Evolutionary conservation across 148 eudicot species (phyloP).

Genomic region (Talinum fruticosum): DNA sequence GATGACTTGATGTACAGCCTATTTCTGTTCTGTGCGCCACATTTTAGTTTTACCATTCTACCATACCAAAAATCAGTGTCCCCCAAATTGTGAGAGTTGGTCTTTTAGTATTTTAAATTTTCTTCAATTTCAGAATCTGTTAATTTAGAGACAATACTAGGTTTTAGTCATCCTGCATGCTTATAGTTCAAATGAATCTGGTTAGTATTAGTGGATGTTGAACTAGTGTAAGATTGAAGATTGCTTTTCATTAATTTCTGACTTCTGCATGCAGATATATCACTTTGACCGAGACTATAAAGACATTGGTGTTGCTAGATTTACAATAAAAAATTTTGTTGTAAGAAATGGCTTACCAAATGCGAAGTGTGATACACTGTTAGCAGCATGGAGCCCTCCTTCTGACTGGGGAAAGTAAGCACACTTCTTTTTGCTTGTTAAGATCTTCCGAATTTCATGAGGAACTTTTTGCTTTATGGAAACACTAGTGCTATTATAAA

Average conservation of each 20-base stretch:
- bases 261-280: conserved; percentile 62
- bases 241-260: conserved; percentile 18
- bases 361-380: conserved; percentile 91
- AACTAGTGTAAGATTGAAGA: neutral
- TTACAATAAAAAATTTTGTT: conserved; percentile 80
- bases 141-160: neutral
- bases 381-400: conserved; percentile 98
- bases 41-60: neutral
- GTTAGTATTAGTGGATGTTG: neutral
- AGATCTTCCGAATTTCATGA: neutral
- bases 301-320: conserved; percentile 92
- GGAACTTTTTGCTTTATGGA: neutral
- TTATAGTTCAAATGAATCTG: neutral
- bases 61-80: neutral
- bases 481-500: too few relatives aligned
- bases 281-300: conserved; percentile 96
- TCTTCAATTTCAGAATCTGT: neutral
- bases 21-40: neutral
- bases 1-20: neutral
- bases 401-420: conserved; percentile 98
- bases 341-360: conserved; percentile 84
- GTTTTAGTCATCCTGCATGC: neutral
- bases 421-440: conserved; percentile 7
- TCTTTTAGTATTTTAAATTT: neutral
- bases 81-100: neutral